Conservation (phyloP, 345 rosid genomes). For the Rhodamnia rubescens region DNA sequence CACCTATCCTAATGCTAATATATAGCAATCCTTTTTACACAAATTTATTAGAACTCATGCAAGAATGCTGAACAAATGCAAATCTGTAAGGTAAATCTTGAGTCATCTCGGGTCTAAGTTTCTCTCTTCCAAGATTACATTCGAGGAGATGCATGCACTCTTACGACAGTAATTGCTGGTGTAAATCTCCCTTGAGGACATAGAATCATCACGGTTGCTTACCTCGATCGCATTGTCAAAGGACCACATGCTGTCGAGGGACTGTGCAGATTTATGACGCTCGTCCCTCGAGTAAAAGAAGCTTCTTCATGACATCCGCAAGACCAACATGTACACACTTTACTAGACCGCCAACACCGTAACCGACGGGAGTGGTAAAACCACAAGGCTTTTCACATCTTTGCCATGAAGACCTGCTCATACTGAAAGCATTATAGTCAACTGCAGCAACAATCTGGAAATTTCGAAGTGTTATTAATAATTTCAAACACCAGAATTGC, state of each 20-base stretch:
- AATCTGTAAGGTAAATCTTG: constrained; percentile 7
- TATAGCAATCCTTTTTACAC: not conserved
- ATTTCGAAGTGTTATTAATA: not conserved
- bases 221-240: not conserved
- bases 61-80: constrained; percentile 33
- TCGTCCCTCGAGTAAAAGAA: not conserved
- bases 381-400: not conserved
- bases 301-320: not conserved
- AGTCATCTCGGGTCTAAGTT: not conserved
- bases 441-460: not conserved
- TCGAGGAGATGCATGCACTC: not conserved
- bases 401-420: not conserved
- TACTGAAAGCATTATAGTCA: not conserved
- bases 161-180: not conserved
- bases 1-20: not conserved
- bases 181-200: not conserved
- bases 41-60: not conserved
- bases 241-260: not conserved
- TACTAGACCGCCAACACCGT: not conserved
- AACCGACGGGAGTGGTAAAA: not conserved
- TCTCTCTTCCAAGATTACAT: not conserved
- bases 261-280: not conserved
- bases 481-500: not conserved
- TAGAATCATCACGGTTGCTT: not conserved
- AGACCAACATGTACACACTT: not conserved